phyloP scores from a whole-genome alignment of 352 stramenopile species.

The Aphanomyces cochlioides region DNA sequence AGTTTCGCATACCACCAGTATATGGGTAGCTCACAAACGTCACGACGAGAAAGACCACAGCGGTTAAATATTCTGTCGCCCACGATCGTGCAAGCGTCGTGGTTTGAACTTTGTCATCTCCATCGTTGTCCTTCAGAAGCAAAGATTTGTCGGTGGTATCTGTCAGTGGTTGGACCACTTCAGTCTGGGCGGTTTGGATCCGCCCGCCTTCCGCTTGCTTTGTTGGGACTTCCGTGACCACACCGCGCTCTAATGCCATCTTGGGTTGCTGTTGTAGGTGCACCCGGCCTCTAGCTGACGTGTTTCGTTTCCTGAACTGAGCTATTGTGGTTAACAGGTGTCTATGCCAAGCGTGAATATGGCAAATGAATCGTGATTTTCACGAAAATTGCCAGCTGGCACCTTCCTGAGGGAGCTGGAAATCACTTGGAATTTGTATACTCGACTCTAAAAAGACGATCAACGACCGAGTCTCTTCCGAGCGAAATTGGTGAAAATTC shows the following conservation, averaged over 20 bases:
- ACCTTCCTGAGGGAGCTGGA: not conserved
- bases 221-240: not conserved
- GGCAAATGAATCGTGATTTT: not conserved
- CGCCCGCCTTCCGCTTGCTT: not conserved
- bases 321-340: constrained; percentile 2
- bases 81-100: too few relatives aligned
- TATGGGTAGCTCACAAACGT: constrained; percentile 23
- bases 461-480: not conserved
- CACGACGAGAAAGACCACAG: constrained; percentile 3
- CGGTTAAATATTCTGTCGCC: not conserved
- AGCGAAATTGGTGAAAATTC: constrained; percentile 13
- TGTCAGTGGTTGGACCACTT: not conserved
- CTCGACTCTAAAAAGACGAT: not conserved
- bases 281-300: not conserved
- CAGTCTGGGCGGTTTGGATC: not conserved
- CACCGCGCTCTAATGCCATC: constrained; percentile 13
- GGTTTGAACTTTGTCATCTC: not conserved
- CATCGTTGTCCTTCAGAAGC: too few relatives aligned
- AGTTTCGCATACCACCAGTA: constrained; percentile 19
- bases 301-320: constrained; percentile 18
- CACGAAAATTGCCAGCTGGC: not conserved
- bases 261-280: not conserved
- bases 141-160: too few relatives aligned
- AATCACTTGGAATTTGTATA: constrained; percentile 11
- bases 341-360: not conserved